These are phyloP conservation scores for Pichia eremophila DNA, from an alignment of 805 yeast genomes.

Conservation along the genomic window DNA sequence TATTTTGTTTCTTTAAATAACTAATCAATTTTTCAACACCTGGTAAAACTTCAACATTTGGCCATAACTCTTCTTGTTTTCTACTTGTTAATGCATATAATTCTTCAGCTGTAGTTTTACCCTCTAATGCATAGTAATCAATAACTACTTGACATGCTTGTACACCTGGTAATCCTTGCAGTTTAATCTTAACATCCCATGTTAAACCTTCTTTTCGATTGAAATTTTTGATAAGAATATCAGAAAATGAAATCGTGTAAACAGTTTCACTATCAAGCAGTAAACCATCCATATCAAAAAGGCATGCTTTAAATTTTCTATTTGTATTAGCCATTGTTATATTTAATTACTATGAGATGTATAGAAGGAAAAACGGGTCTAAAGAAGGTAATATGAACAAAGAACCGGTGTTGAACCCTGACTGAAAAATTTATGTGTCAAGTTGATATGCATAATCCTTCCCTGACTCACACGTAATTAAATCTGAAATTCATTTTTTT, in stretches of 20 bases:
- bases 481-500: too few species aligned
- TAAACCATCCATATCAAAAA: slow-evolving; percentile 87
- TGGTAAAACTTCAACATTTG: slow-evolving; percentile 56
- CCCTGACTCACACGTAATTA: background rate
- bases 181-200: slow-evolving; percentile 80
- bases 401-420: too few species aligned
- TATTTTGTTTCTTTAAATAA: slow-evolving; percentile 36
- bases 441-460: too few species aligned
- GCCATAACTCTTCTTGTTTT: slow-evolving; percentile 55
- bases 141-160: slow-evolving; percentile 59
- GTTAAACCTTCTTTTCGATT: slow-evolving; percentile 62
- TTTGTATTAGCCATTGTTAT: background rate
- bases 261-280: slow-evolving; percentile 86
- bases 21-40: slow-evolving; percentile 71
- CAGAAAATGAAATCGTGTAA: slow-evolving; percentile 71
- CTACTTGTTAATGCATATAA: slow-evolving; percentile 41
- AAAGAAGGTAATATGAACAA: too few species aligned
- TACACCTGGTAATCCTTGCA: slow-evolving; percentile 89
- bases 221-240: slow-evolving; percentile 46
- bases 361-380: too few species aligned
- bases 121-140: slow-evolving; percentile 58
- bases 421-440: too few species aligned
- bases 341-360: too few species aligned
- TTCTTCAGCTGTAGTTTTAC: slow-evolving; percentile 49
- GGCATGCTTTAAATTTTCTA: slow-evolving; percentile 20